phyloP scores from a whole-genome alignment of 225 moss, liverwort and hornwort genomes.

The Ulota crispa region DNA sequence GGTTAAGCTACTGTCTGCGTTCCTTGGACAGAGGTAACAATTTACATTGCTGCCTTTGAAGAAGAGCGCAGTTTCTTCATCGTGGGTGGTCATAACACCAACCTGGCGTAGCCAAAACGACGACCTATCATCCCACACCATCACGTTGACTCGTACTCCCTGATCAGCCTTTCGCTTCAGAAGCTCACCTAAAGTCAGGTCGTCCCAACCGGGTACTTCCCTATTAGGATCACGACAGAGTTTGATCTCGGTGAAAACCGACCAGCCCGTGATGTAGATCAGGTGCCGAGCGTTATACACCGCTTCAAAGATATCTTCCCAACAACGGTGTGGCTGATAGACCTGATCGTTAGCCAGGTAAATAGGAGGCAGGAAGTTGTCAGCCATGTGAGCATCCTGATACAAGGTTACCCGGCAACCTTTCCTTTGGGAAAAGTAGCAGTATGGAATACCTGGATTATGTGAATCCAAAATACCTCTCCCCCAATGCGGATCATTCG shows the following conservation, averaged over 20 bases:
- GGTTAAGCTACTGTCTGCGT: conserved; percentile 50
- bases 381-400: conserved; percentile 85
- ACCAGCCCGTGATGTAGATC: conserved; percentile 97
- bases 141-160: conserved; percentile 82
- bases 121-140: conserved; percentile 94
- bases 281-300: conserved; percentile 64
- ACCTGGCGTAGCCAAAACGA: conserved; percentile 55
- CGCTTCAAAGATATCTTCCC: conserved; percentile 83
- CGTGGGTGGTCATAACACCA: conserved; percentile 57
- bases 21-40: conserved; percentile 52
- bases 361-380: conserved; percentile 76
- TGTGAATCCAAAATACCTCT: conserved; percentile 44
- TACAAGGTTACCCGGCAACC: conserved; percentile 83
- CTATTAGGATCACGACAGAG: conserved; percentile 63
- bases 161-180: conserved; percentile 74
- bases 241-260: conserved; percentile 80
- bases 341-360: conserved; percentile 54
- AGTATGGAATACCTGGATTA: conserved; percentile 64
- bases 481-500: conserved; percentile 47
- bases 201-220: conserved; percentile 67
- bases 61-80: conserved; percentile 44
- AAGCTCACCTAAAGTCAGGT: conserved; percentile 71
- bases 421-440: conserved; percentile 72
- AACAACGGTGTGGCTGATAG: conserved; percentile 66
- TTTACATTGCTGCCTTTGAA: conserved; percentile 47